These are phyloP conservation scores for Diplodia seriata DNA, from an alignment of 2,329 filamentous ascomycete genomes.

Conservation along the genomic window DNA sequence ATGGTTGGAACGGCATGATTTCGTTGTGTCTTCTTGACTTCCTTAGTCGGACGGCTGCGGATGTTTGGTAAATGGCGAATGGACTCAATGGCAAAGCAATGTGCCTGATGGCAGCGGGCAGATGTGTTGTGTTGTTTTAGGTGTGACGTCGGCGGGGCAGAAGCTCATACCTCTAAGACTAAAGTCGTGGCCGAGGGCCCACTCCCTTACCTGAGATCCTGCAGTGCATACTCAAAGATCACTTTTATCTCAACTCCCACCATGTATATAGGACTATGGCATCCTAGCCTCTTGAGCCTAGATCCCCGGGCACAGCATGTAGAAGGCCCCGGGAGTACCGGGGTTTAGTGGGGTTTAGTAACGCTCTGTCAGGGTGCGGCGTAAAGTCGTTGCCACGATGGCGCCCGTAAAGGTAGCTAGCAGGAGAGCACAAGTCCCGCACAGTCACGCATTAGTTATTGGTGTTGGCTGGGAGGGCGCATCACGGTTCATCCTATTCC, in stretches of 20 bases:
- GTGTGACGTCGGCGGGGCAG: background rate
- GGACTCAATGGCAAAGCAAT: background rate
- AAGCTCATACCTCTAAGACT: background rate
- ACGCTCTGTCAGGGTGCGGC: background rate
- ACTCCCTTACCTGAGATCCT: background rate
- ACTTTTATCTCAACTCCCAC: background rate
- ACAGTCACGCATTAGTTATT: background rate
- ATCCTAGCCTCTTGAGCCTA: background rate
- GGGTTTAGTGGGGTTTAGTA: background rate
- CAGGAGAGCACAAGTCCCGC: background rate
- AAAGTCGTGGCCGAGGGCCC: background rate
- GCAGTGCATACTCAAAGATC: background rate
- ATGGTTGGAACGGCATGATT: constrained; percentile 31
- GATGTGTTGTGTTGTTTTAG: background rate
- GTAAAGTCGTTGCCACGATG: background rate
- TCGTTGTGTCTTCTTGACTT: background rate
- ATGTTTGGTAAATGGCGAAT: background rate
- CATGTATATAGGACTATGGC: background rate
- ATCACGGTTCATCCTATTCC: background rate
- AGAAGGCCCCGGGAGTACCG: too few relatives aligned
- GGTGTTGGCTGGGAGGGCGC: background rate
- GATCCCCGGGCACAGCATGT: background rate
- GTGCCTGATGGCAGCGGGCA: background rate
- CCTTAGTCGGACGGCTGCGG: background rate
- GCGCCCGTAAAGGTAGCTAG: background rate